Base-by-base conservation (phyloP, 2,329 filamentous ascomycete genomes). In the Stemphylium vesicarium region DNA sequence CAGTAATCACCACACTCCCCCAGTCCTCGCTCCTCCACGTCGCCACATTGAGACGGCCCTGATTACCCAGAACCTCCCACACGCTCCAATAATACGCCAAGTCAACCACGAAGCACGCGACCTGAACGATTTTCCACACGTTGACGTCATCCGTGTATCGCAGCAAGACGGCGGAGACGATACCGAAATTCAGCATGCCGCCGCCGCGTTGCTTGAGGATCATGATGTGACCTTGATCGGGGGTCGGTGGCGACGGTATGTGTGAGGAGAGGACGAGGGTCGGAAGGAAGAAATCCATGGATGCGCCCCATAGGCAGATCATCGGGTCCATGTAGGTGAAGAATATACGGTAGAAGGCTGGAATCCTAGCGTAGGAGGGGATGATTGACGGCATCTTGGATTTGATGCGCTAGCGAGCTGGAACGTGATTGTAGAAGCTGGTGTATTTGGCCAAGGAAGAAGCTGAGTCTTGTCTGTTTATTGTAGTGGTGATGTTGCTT, bases 1-100 rank as follows among this genome's bases (percentile, higher is more conserved):
- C 68, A 49, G 36, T 75, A 59, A 54, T 64, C 41, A 22, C 52
- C 65, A 78, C 12, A 73, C 77, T 60, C 62, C 74, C 57, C 75
- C 63, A 66, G 53, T 67, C 65, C 59, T 68, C 59, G 33, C 40
- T 54, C 46, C 60, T 63, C 62, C 66, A 70, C 7, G 50, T 57
- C 24, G 42, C 41, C 1, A 55, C 48, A 36, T 40, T 43, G 24
- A 64, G 42, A 42, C 66, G 45, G 9, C 41, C 55, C 56, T 64
- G 68, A 10, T n/a, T 56, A 16, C 20, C 53, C 51, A 60, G 38
- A 20, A 51, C 65, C 18, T 49, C 57, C 46, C 53, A 64, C 3
- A 49, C 63, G 12, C 57, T 59, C 48, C 58, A 63, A 26, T 66
- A 63, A 20, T 66, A 67, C 9, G 66, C 63, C 22, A 64, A 39